A percentile compares a stretch with the other conserved stretches of the same genome.
phyloP scores from a whole-genome alignment of 148 eudicot genomes.

The Persicaria maculosa region DNA sequence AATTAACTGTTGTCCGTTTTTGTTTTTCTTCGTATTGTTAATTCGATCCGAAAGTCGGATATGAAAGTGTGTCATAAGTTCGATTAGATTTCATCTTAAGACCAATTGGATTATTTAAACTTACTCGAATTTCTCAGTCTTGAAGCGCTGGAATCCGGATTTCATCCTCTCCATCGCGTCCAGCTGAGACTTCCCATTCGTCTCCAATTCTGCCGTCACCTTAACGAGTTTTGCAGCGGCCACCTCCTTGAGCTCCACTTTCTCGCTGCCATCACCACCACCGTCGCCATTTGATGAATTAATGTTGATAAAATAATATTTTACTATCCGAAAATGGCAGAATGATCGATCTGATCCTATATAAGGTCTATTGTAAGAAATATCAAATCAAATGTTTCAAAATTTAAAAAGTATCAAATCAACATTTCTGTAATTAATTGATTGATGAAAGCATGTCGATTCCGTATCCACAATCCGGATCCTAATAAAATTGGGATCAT shows the following conservation, averaged over 20 bases:
- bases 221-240: slow-evolving; percentile 66
- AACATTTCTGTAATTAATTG: neutral
- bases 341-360: neutral
- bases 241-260: slow-evolving; percentile 32
- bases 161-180: slow-evolving; percentile 50
- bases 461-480: neutral
- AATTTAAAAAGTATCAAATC: neutral
- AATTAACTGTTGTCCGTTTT: neutral
- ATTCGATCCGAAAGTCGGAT: neutral
- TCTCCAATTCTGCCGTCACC: slow-evolving; percentile 60
- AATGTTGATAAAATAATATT: neutral
- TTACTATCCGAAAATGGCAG: neutral
- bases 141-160: slow-evolving; percentile 68
- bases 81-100: neutral
- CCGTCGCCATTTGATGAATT: neutral
- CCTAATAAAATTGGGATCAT: neutral
- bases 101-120: slow-evolving; percentile 17
- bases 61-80: neutral
- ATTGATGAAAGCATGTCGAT: neutral
- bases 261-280: slow-evolving; percentile 40
- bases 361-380: too few species aligned
- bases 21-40: neutral
- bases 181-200: slow-evolving; percentile 21
- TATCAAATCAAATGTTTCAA: too few species aligned
- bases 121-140: slow-evolving; percentile 71